These are phyloP conservation scores for Taphrina populina DNA, from an alignment of 1,139 yeast species.

Conservation along the genomic window DNA sequence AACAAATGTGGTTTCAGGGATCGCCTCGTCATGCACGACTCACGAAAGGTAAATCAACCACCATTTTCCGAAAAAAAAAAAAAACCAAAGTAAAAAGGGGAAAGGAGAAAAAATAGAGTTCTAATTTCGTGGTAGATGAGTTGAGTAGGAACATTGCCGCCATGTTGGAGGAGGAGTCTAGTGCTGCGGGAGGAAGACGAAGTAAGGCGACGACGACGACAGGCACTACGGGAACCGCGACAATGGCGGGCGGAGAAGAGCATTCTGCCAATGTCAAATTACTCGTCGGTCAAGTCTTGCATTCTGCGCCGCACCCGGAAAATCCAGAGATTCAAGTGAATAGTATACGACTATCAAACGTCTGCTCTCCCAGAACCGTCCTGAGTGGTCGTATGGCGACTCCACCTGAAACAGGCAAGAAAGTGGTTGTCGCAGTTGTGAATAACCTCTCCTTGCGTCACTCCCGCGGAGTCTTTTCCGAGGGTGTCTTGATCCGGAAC, in stretches of 20 bases:
- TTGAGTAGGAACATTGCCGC: slow-evolving; percentile 13
- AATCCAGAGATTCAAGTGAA: slow-evolving; percentile 4
- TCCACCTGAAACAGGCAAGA: slow-evolving; percentile 1
- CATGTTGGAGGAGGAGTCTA: slow-evolving; percentile 5
- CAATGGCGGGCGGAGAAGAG: too few species aligned
- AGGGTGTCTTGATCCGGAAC: slow-evolving; percentile 27
- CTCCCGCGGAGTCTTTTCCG: slow-evolving; percentile 16
- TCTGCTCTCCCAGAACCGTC: slow-evolving; percentile 24
- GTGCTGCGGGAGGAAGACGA: background rate
- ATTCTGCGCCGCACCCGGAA: slow-evolving; percentile 2
- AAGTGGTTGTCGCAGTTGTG: slow-evolving; percentile 16
- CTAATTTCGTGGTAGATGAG: too few species aligned
- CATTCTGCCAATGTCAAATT: background rate
- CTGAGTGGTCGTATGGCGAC: slow-evolving; percentile 7
- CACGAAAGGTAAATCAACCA: background rate
- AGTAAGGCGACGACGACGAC: background rate
- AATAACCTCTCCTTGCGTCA: slow-evolving; percentile 20
- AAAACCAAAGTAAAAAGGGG: background rate
- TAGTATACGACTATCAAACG: slow-evolving; percentile 9
- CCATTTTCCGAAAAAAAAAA: too few species aligned
- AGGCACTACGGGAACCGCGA: too few species aligned
- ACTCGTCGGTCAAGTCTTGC: slow-evolving; percentile 23
- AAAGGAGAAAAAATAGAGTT: too few species aligned
- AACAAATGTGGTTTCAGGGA: slow-evolving; percentile 20
- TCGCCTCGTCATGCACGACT: background rate